Base-by-base conservation (phyloP, 2,329 filamentous ascomycete species). In the Aschersonia sp. region DNA sequence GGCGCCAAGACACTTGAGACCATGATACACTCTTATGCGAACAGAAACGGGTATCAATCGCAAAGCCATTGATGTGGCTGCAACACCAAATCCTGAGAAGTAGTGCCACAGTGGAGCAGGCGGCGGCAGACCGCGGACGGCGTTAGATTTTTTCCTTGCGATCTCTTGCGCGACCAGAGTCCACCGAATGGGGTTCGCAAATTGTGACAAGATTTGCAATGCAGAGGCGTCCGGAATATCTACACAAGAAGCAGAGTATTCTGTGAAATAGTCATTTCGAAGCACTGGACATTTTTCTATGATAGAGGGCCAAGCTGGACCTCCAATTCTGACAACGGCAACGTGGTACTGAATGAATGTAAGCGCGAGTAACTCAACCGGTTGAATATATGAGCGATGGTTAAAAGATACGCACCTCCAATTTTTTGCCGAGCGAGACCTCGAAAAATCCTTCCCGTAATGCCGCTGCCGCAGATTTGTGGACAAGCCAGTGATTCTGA, bases 401-500 rank as follows among this genome's bases (percentile, higher is more conserved):
- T 7, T 7, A 42, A 37, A 44, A 40, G 12, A 41, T 22, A 41
- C 10, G 12, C 10, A 22, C 30, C 22, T 41, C 10, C 4, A 30
- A 45, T 37, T 31, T 29, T 45, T 46, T 12, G 41, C 30, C 44
- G 30, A 43, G 32, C 1, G 14, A 30, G 39, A 56, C 41, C 31
- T 49, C 22, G 43, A 50, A 54, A 44, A 48, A 50, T 40, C 53
- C 54, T 47, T 50, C 32, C 4, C 45, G 40, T 11, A 54, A 46
- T 14, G 53, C 52, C 22, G 43, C 46, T 30, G 53, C 50, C 29
- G 51, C 54, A 40, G 54, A 56, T 44, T 49, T 55, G 40, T 51
- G 54, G 29, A 56, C 50, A 52, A 55, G 53, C 53, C 53, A 56
- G 45, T 53, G 47, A 40, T 47, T 53, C 39, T 39, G 45, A 30